These are phyloP conservation scores for Glycine latifolia DNA, from an alignment of 306 rosid species.

Conservation along the genomic window DNA sequence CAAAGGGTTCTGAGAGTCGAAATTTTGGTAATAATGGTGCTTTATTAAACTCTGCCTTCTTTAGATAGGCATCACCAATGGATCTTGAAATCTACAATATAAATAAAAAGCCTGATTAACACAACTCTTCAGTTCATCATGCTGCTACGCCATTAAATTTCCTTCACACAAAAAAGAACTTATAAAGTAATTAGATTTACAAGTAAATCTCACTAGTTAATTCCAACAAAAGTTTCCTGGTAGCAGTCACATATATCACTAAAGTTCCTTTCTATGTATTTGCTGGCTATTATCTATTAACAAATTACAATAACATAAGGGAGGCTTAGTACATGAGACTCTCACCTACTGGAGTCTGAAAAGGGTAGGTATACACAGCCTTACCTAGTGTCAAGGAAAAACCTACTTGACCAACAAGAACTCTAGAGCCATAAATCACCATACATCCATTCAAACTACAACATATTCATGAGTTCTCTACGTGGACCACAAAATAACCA, in stretches of 20 bases:
- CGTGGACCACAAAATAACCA: not conserved
- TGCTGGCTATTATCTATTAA: not conserved
- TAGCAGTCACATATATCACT: not conserved
- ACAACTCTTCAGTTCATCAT: conserved; percentile 22
- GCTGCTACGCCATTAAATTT: conserved; percentile 17
- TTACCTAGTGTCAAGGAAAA: no score
- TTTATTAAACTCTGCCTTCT: conserved; percentile 78
- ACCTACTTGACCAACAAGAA: not conserved
- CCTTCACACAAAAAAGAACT: not conserved
- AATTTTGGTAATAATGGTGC: conserved; percentile 84
- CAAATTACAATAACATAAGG: not conserved
- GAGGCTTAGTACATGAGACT: not conserved
- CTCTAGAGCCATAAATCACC: not conserved
- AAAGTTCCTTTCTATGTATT: not conserved
- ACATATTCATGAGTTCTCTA: not conserved
- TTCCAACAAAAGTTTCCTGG: not conserved
- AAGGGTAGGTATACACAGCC: no score
- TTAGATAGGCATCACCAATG: conserved; percentile 95
- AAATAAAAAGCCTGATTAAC: conserved; percentile 55
- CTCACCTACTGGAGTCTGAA: no score
- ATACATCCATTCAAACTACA: not conserved
- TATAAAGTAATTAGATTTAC: not conserved
- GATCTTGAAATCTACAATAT: conserved; percentile 87
- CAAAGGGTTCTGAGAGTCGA: conserved; percentile 75
- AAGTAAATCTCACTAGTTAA: not conserved